A percentile compares a stretch with the other conserved stretches of the same genome.
Evolutionary conservation across 2,329 filamentous ascomycete species (phyloP).

Genomic region (Meredithiella fracta): DNA sequence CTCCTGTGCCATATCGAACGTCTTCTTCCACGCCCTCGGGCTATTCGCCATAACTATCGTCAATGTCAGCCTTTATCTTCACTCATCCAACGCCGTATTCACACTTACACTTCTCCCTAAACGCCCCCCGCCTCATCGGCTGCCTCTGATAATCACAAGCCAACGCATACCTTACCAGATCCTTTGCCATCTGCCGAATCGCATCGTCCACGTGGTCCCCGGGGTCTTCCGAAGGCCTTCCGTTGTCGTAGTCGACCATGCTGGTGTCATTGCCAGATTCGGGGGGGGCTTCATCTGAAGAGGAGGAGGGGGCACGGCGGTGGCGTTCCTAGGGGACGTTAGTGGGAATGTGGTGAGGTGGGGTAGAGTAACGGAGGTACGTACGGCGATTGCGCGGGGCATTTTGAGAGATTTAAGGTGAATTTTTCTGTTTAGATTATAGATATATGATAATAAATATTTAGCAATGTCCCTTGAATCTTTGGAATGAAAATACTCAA

Average conservation of each 20-base stretch:
- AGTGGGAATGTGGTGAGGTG: not conserved
- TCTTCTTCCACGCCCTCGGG: slow-evolving; percentile 51
- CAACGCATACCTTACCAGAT: slow-evolving; percentile 50
- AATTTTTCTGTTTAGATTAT: no score
- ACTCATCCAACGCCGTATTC: not conserved
- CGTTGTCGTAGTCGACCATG: not conserved
- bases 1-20: slow-evolving; percentile 63
- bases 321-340: not conserved
- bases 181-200: slow-evolving; percentile 37
- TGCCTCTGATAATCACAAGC: slow-evolving; percentile 48
- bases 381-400: no score
- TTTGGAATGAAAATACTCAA: no score
- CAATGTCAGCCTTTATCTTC: not conserved
- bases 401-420: not conserved
- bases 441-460: no score
- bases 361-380: not conserved
- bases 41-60: slow-evolving; percentile 55
- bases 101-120: slow-evolving; percentile 42
- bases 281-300: not conserved
- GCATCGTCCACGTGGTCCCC: slow-evolving; percentile 18
- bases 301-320: not conserved
- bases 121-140: slow-evolving; percentile 43
- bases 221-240: not conserved
- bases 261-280: not conserved
- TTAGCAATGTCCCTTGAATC: no score